These are phyloP conservation scores for Xylogone sp. DNA, from an alignment of 2,329 filamentous ascomycete genomes.

Conservation along the genomic window DNA sequence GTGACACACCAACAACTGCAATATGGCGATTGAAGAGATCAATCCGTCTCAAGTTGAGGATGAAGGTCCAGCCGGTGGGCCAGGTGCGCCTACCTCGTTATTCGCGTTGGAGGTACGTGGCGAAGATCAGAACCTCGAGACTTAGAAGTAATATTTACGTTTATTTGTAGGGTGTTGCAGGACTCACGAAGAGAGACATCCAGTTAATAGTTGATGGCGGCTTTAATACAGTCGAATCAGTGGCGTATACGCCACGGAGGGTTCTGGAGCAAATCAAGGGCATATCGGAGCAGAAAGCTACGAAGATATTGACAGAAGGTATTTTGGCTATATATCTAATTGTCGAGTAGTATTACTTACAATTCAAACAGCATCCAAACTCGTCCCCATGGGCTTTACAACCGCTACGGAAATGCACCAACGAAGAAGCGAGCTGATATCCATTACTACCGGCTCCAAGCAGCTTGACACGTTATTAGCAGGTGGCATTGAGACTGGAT, in stretches of 20 bases:
- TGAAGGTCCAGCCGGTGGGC: constrained; percentile 70
- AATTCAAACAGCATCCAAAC: constrained; percentile 68
- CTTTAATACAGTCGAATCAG: constrained; percentile 91
- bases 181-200: constrained; percentile 91
- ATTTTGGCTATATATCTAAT: constrained; percentile 1
- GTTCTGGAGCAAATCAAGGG: constrained; percentile 93
- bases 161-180: constrained; percentile 70
- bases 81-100: constrained; percentile 90
- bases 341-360: constrained; percentile 1
- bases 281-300: constrained; percentile 94
- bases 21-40: constrained; percentile 28
- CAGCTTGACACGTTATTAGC: constrained; percentile 93
- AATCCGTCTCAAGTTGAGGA: constrained; percentile 71
- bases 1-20: background rate
- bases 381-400: constrained; percentile 98
- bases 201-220: constrained; percentile 89
- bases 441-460: constrained; percentile 96
- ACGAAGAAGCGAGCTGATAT: constrained; percentile 92
- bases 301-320: constrained; percentile 89
- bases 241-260: constrained; percentile 85
- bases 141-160: background rate
- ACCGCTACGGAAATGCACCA: constrained; percentile 99
- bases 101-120: constrained; percentile 73
- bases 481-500: constrained; percentile 93
- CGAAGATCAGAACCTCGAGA: too few species aligned